Evolutionary conservation across 129 eudicot genomes (phyloP), one percentile per base, ranked within the genome.

Genomic region (Glebionis coronaria): DNA sequence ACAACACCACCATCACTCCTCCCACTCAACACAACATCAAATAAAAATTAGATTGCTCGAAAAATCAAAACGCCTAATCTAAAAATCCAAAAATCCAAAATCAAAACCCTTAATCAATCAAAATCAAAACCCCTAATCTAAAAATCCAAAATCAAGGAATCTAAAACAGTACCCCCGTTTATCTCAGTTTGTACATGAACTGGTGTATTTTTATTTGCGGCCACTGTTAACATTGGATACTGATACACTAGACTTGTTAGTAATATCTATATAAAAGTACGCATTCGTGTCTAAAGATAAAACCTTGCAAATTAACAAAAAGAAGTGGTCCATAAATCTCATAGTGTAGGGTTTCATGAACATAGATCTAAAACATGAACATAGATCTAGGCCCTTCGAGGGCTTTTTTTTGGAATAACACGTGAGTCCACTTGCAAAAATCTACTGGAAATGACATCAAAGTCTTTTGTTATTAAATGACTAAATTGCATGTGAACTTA

Each of bases 291-390:
- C 35, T 68, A 35, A n/a, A 42, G 70, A 49, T 65, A 65, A 7
- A 23, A 53, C 9, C 16, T 55, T 7, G 57, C 73, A 13, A 55
- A 52, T 44, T 68, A 25, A 13, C 38, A 18, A 52, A 20, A 61
- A 51, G 71, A 63, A 29, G 68, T 61, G 75, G 79, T 68, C 75
- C 75, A 5, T 27, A 63, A 60, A 49, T 35, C 10, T n/a, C 20
- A 13, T 12, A 1, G 3, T 18, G 53, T 58, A 65, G 62, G 59
- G 59, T 66, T 19, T 52, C 70, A 35, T 13, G 23, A 20, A 25
- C 23, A 61, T 44, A 69, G 82, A 31, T 31, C 54, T 42, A 42
- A 14, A 35, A 4, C 70, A 35, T 14, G 61, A 51, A 42, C 3
- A 45, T 42, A 54, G 65, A 63, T 57, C 6, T 54, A 54, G 18